Conservation (phyloP, 1,284 basidiomycete species). For the Cryptococcus sp. region DNA sequence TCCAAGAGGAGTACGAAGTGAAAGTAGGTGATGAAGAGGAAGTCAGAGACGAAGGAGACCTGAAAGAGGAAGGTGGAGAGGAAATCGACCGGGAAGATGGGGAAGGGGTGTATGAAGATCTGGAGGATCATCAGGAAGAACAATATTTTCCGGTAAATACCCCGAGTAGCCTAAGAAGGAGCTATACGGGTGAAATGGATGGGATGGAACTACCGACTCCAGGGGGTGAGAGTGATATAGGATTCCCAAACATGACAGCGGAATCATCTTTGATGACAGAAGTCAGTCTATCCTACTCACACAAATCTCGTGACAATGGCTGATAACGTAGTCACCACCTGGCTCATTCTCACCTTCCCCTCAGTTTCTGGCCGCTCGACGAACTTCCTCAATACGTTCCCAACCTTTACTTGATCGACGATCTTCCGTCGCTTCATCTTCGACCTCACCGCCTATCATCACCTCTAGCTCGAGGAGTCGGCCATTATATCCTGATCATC, state of each 20-base stretch:
- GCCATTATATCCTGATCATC: conserved; percentile 11
- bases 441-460: conserved; percentile 2
- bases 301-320: not conserved
- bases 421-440: not conserved
- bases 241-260: not conserved
- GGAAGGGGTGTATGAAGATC: too few species aligned
- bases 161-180: too few species aligned
- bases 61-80: too few species aligned
- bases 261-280: not conserved
- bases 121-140: too few species aligned
- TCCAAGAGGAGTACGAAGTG: too few species aligned
- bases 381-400: not conserved
- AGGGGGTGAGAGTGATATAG: not conserved
- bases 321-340: conserved; percentile 1
- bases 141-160: too few species aligned
- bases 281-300: not conserved
- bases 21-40: too few species aligned
- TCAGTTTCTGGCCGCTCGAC: not conserved
- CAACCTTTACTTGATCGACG: not conserved
- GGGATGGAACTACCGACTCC: too few species aligned
- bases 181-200: too few species aligned
- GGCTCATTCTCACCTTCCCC: conserved; percentile 4
- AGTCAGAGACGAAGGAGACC: too few species aligned
- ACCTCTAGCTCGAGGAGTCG: not conserved
- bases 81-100: too few species aligned